Evolutionary conservation across 2,329 filamentous ascomycete species (phyloP), one percentile per base, ranked within the genome.

Genomic region (Fusarium neocosmosporiellum): DNA sequence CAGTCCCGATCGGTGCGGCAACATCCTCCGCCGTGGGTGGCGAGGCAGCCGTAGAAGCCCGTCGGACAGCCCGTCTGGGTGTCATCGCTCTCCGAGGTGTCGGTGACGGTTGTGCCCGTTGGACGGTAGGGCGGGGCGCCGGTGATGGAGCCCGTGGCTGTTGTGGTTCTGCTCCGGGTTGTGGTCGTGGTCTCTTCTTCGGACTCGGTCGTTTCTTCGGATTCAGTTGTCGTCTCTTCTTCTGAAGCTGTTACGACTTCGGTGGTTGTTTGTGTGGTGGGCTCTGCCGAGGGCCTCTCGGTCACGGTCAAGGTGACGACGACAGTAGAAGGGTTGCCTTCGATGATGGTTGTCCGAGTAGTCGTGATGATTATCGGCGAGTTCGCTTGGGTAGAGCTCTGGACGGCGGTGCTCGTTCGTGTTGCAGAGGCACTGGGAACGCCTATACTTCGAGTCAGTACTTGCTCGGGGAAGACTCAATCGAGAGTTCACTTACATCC

Each of bases 41-140:
- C 96, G 3, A 92, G 89, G 82, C 96, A 98, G 59, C 94, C 92
- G 81, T 98, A 98, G 85, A 95, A 98, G 3, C 95, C 95, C 0
- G 92, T 95, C 0, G 96, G 96, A 76, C 96, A 98, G 75, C 82
- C 82, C 7, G 78, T 78, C 65, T 83, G 82, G 13, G 81, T 82
- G 1, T 85, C 80, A 8, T 72, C 53, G 55, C 76, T 70, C 46
- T 63, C 77, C 64, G 53, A 76, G 70, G 50, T 79, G 20, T 83
- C 82, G 18, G 81, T 82, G 10, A 79, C 75, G 1, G 81, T 75
- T 24, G 78, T 78, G 31, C 72, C 72, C 14, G 84, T 87, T 4
- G 86, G 88, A 18, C 87, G 84, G 75, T 86, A 84, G 1, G 88
- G 86, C 2, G 85, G 79, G 13, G 81, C 83, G 57, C 83, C 85